Evolutionary conservation across 106 monocot genomes (phyloP), one percentile per base, ranked within the genome.

Genomic region (Dioscorea dumetorum): DNA sequence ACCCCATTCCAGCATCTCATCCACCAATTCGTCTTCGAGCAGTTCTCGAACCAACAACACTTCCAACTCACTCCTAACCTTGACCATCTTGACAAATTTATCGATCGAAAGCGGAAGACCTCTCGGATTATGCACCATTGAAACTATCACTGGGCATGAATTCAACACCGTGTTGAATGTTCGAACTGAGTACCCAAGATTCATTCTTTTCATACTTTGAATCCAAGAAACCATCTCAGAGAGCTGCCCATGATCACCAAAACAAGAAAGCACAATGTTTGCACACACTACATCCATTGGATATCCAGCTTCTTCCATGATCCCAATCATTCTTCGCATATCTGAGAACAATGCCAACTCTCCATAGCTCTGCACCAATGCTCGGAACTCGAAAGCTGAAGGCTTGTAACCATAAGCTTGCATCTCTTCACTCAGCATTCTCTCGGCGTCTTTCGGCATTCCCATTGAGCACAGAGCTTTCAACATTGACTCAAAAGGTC

Each of bases 181-280:
- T 12, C 87, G 77, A 18, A 81, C 16, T 3, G 85, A 85, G 63
- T 73, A 81, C 17, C 33, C 48, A 48, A 90, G 61, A 3, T 73
- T 62, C 18, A 61, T 70, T 11, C 56, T 68, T 41, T 75, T 83
- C 82, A 84, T 88, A 63, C 67, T 71, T 53, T 41, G 58, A 33
- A 91, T 49, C 84, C 88, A 95, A 21, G 57, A 60, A 22, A 79
- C 66, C 84, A 91, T 84, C 70, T 84, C 66, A 8, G 71, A 4
- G 2, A 88, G 23, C 64, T 73, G 58, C 33, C 76, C 82, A 21
- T 67, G 61, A 17, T 83, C 75, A 2, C 83, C 91, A 56, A 86
- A 95, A 72, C 95, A 91, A 31, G 95, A 88, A 11, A 95, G 78
- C 9, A 88, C 76, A 13, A 82, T 21, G 57, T 91, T 91, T 1